Evolutionary conservation across 306 rosid species (phyloP).

Genomic region (Trifolium subterraneum): DNA sequence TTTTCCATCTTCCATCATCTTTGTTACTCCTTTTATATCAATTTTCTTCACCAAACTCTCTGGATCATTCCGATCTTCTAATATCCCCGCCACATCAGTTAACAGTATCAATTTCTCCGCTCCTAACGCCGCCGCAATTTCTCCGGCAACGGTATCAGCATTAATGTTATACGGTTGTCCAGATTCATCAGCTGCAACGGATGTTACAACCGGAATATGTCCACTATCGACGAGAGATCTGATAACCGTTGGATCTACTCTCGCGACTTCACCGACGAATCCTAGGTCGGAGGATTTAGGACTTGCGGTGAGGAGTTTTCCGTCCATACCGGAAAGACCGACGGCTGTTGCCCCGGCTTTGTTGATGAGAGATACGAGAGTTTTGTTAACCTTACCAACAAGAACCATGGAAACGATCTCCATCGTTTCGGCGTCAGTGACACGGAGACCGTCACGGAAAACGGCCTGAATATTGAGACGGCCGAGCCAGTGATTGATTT

Average conservation of each 20-base stretch:
- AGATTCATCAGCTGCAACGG: conserved; percentile 78
- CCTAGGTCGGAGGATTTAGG: conserved; percentile 76
- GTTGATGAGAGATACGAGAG: conserved; percentile 74
- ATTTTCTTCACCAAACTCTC: conserved; percentile 74
- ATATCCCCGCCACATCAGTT: conserved; percentile 87
- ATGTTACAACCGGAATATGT: conserved; percentile 83
- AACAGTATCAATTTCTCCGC: conserved; percentile 91
- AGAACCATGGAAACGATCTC: conserved; percentile 96
- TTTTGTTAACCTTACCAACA: conserved; percentile 86
- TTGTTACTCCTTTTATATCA: conserved; percentile 76
- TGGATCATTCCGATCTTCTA: conserved; percentile 64
- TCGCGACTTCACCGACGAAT: conserved; percentile 79
- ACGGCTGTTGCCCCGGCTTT: conserved; percentile 83
- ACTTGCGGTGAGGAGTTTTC: conserved; percentile 71
- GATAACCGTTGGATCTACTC: conserved; percentile 67
- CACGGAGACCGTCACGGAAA: conserved; percentile 92
- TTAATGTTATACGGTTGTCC: conserved; percentile 92
- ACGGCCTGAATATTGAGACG: conserved; percentile 81
- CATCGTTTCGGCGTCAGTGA: conserved; percentile 86
- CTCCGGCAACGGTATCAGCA: conserved; percentile 92
- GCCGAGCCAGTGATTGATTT: conserved; percentile 83
- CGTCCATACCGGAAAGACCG: conserved; percentile 88
- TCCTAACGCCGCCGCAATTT: conserved; percentile 85
- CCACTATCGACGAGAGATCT: conserved; percentile 65
- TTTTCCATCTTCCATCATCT: conserved; percentile 70